Evolutionary conservation across 306 rosid species (phyloP).

Genomic region (Astragalus membranaceus): DNA sequence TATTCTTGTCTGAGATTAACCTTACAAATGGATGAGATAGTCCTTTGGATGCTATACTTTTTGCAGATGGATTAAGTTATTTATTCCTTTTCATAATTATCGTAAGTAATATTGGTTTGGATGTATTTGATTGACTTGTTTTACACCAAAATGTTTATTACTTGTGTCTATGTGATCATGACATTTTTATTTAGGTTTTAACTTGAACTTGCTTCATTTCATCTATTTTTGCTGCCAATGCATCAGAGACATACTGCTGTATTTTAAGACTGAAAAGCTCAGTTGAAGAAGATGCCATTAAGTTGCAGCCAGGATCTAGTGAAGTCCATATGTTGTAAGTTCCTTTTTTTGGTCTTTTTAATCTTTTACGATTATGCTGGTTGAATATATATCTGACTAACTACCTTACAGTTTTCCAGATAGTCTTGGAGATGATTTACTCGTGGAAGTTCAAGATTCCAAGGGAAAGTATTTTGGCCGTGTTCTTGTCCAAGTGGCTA

Average conservation of each 20-base stretch:
- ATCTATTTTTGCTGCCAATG: conserved; percentile 10
- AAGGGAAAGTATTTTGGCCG: conserved; percentile 82
- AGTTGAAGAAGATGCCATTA: conserved; percentile 77
- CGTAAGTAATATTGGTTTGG: conserved; percentile 1
- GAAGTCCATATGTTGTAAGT: conserved; percentile 92
- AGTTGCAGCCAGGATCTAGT: conserved; percentile 87
- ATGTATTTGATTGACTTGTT: not conserved
- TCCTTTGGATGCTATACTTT: not conserved
- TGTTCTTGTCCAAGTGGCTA: conserved; percentile 73
- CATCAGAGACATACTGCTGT: conserved; percentile 74
- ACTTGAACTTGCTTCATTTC: not conserved
- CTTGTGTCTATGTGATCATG: not conserved
- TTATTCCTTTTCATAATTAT: not conserved
- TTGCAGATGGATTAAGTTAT: not conserved
- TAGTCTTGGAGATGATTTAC: conserved; percentile 84
- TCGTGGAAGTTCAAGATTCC: conserved; percentile 91
- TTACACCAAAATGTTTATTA: not conserved
- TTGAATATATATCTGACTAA: conserved; percentile 41
- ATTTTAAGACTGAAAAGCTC: conserved; percentile 74
- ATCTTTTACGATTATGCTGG: not conserved
- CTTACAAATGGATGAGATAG: too few species aligned
- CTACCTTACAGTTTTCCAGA: conserved; percentile 92
- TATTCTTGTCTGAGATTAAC: too few species aligned
- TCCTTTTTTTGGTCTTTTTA: not conserved
- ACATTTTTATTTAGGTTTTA: not conserved